Evolutionary conservation across 768 basidiomycete genomes (phyloP).

Genomic region (Xerocomellus intermedius): DNA sequence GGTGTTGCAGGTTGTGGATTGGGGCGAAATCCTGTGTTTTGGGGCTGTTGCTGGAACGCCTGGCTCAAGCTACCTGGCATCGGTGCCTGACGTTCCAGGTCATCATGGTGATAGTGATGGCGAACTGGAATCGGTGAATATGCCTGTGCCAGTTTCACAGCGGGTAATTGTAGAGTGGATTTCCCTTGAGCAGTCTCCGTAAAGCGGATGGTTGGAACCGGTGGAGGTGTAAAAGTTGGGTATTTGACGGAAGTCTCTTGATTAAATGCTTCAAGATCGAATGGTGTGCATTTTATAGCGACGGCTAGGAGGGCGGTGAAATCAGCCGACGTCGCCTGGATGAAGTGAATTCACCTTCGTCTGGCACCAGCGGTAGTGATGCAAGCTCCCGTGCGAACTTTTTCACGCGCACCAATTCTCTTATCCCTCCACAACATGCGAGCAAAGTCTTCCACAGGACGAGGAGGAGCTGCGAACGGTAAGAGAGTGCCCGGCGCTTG

Average conservation of each 20-base stretch:
- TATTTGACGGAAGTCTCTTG: constrained; percentile 94
- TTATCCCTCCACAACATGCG: constrained; percentile 89
- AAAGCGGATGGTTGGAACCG: constrained; percentile 36
- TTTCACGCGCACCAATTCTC: constrained; percentile 82
- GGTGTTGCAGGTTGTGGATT: constrained; percentile 81
- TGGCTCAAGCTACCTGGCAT: constrained; percentile 36
- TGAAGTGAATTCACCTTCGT: constrained; percentile 39
- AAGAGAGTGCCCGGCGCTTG: constrained; percentile 1
- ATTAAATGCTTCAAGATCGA: constrained; percentile 87
- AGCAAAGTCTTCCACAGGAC: constrained; percentile 94
- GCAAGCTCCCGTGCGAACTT: constrained; percentile 82
- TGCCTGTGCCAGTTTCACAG: constrained; percentile 80
- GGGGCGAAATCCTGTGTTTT: constrained; percentile 29
- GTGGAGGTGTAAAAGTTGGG: constrained; percentile 82
- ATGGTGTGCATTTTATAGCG: constrained; percentile 83
- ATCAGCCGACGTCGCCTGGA: constrained; percentile 1
- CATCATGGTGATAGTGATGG: constrained; percentile 91
- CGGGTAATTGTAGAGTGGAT: constrained; percentile 37
- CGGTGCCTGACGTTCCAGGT: constrained; percentile 51
- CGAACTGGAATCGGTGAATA: constrained; percentile 92
- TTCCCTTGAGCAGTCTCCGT: constrained; percentile 28
- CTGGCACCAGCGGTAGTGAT: constrained; percentile 58
- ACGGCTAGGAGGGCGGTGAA: constrained; percentile 38
- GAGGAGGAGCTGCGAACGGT: constrained; percentile 67
- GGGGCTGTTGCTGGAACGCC: constrained; percentile 35